A percentile compares a stretch with the other conserved stretches of the same genome.
These are phyloP conservation scores for Vickermania spadyakhi DNA, from an alignment of 208 protist species.

Conservation along the genomic window DNA sequence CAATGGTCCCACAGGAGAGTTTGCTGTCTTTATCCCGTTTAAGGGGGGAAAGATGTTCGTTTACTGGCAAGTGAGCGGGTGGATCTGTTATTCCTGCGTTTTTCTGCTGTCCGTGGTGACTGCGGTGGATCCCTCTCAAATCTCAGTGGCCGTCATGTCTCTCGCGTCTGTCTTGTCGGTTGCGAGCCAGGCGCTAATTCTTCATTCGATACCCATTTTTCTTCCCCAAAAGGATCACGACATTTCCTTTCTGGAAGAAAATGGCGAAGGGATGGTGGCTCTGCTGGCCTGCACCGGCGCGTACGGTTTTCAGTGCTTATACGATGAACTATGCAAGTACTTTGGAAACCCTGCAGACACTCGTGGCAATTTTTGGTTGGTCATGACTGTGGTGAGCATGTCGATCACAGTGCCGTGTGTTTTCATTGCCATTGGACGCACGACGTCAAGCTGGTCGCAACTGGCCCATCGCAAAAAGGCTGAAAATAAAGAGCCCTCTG, in stretches of 20 bases:
- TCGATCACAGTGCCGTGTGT: conserved; percentile 49
- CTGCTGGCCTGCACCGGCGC: conserved; percentile 45
- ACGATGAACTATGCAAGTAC: conserved; percentile 32
- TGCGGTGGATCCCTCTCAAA: conserved; percentile 28
- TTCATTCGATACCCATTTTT: conserved; percentile 60
- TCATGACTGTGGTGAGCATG: conserved; percentile 42
- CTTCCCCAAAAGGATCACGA: conserved; percentile 9
- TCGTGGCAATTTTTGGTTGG: conserved; percentile 21
- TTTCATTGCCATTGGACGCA: conserved; percentile 50
- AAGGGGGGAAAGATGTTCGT: conserved; percentile 52
- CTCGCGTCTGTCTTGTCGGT: conserved; percentile 46
- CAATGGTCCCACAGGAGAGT: conserved; percentile 23
- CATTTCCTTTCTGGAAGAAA: conserved; percentile 55
- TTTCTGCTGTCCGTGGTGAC: conserved; percentile 55
- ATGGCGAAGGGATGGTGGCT: conserved; percentile 67
- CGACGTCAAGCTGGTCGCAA: conserved; percentile 27
- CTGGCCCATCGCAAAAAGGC: background rate
- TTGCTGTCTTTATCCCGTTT: conserved; percentile 71
- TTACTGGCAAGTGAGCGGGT: conserved; percentile 44
- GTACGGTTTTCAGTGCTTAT: conserved; percentile 43
- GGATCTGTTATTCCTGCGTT: conserved; percentile 35
- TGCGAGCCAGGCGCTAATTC: conserved; percentile 39
- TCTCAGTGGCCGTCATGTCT: conserved; percentile 24
- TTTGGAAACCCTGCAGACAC: conserved; percentile 10
- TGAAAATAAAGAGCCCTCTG: background rate